Conservation (phyloP, 139 green algal genomes). For the Pseudopediastrum boryanum region DNA sequence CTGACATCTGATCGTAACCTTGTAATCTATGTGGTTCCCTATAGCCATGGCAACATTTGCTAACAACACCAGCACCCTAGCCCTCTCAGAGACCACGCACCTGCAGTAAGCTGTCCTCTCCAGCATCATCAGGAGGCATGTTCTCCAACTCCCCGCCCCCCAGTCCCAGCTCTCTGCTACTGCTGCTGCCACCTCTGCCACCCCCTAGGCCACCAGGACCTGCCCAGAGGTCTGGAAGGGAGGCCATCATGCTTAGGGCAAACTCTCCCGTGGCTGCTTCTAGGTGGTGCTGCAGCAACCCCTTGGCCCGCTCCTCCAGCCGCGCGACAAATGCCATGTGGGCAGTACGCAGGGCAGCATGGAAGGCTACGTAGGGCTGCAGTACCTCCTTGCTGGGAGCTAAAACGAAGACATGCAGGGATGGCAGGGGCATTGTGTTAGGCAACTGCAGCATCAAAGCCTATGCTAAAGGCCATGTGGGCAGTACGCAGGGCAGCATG, state of each 20-base stretch:
- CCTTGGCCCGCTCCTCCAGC: constrained; percentile 68
- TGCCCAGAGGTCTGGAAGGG: constrained; percentile 36
- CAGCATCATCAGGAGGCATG: constrained; percentile 4
- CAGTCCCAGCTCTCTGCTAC: background rate
- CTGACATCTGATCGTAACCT: too few species aligned
- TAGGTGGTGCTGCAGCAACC: constrained; percentile 79
- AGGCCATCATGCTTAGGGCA: constrained; percentile 60
- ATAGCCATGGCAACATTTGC: too few species aligned
- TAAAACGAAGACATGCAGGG: too few species aligned
- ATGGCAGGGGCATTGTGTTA: too few species aligned
- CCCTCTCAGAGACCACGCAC: too few species aligned
- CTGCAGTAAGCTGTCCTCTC: too few species aligned
- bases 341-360: constrained; percentile 70
- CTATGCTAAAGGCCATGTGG: constrained; percentile 76
- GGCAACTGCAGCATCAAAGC: too few species aligned
- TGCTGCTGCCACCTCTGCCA: constrained; percentile 16
- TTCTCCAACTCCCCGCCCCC: constrained; percentile 25
- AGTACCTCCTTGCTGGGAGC: constrained; percentile 61
- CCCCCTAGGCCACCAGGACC: constrained; percentile 10
- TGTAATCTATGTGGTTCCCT: too few species aligned
- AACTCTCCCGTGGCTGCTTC: constrained; percentile 77
- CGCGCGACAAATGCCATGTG: constrained; percentile 72
- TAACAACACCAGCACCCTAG: too few species aligned
- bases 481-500: constrained; percentile 72
- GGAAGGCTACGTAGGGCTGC: constrained; percentile 78